Evolutionary conservation across 805 yeast genomes (phyloP).

Genomic region (Candida sonorensis): DNA sequence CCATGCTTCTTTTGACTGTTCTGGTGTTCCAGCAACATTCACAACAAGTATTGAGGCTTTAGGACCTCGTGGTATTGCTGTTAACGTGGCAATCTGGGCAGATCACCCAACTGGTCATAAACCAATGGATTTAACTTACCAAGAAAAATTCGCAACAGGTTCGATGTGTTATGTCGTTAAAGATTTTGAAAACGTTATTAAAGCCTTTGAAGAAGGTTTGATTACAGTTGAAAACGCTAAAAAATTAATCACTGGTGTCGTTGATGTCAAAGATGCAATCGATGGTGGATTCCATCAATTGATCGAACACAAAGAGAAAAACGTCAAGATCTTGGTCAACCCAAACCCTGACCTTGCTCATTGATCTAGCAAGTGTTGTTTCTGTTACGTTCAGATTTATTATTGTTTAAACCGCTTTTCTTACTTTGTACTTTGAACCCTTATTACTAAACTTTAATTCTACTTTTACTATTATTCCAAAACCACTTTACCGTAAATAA

Average conservation of each 20-base stretch:
- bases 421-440: too few species aligned
- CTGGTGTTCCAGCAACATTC: conserved; percentile 49
- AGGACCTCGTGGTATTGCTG: conserved; percentile 48
- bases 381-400: neutral
- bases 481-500: too few species aligned
- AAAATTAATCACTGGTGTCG: conserved; percentile 47
- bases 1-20: conserved; percentile 45
- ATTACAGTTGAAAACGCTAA: conserved; percentile 38
- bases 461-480: too few species aligned
- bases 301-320: conserved; percentile 44
- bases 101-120: conserved; percentile 38
- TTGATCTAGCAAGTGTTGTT: neutral
- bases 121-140: conserved; percentile 50
- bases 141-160: conserved; percentile 51
- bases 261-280: conserved; percentile 42
- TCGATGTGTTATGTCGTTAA: conserved; percentile 53
- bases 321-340: conserved; percentile 47
- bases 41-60: conserved; percentile 44
- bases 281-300: conserved; percentile 48
- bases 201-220: conserved; percentile 39
- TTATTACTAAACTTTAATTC: too few species aligned
- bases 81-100: conserved; percentile 64
- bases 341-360: conserved; percentile 29
- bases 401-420: too few species aligned
- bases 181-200: conserved; percentile 52